These are phyloP conservation scores for Clonostachys sp. DNA, from an alignment of 2,329 filamentous ascomycete species.

Conservation along the genomic window DNA sequence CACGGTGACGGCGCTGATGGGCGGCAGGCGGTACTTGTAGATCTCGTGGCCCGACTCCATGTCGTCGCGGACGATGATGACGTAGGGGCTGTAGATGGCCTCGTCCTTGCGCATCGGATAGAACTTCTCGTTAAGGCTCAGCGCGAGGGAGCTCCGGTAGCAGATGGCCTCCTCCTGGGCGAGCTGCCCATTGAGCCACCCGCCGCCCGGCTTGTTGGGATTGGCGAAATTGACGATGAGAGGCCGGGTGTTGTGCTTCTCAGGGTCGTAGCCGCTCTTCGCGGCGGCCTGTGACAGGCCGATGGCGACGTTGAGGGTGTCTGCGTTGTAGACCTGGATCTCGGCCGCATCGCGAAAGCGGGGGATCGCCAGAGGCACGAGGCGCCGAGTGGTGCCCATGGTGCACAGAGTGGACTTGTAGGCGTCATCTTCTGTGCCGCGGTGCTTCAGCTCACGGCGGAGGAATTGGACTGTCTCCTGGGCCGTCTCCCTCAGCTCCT, in stretches of 20 bases:
- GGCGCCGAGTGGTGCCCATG: too few relatives aligned
- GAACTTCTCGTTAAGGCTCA: conserved; percentile 37
- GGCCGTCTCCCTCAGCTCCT: too few relatives aligned
- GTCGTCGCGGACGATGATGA: conserved; percentile 52
- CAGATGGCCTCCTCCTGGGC: conserved; percentile 69
- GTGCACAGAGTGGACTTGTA: too few relatives aligned
- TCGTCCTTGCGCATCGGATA: conserved; percentile 48
- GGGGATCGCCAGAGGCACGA: neutral
- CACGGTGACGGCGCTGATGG: conserved; percentile 56
- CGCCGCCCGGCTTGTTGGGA: conserved; percentile 51
- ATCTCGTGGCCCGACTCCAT: conserved; percentile 39
- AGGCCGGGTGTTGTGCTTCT: conserved; percentile 25
- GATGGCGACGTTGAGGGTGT: conserved; percentile 54
- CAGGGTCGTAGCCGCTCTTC: conserved; percentile 17
- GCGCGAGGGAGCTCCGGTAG: conserved; percentile 52
- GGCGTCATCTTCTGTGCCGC: too few relatives aligned
- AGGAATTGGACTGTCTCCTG: too few relatives aligned
- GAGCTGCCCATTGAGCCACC: conserved; percentile 55
- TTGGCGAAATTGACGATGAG: conserved; percentile 63
- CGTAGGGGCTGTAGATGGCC: conserved; percentile 55
- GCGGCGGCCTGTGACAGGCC: conserved; percentile 19
- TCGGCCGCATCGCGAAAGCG: neutral
- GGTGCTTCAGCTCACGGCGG: too few relatives aligned
- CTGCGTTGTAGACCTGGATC: conserved; percentile 50
- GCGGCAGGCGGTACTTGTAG: conserved; percentile 34